Conservation (phyloP, 1,284 basidiomycete species). For the Apiotrichum sp. region DNA sequence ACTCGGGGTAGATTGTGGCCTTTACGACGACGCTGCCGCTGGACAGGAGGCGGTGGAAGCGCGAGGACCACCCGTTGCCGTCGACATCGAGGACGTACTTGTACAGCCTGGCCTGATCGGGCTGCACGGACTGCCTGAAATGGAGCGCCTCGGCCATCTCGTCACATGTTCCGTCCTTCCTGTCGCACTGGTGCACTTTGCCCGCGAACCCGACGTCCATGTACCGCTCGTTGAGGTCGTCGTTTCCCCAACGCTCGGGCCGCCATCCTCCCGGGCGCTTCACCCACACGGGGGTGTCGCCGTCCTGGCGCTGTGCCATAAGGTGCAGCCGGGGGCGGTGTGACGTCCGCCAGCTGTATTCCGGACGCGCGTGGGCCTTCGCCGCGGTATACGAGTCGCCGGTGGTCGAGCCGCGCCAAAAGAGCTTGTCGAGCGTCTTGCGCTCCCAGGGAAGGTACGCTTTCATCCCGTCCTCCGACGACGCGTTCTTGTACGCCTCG, state of each 20-base stretch:
- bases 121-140: slow-evolving; percentile 26
- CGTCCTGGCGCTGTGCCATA: slow-evolving; percentile 30
- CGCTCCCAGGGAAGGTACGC: slow-evolving; percentile 29
- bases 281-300: slow-evolving; percentile 38
- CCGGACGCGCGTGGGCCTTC: slow-evolving; percentile 7
- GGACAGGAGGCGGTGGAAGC: slow-evolving; percentile 44
- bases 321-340: slow-evolving; percentile 44
- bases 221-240: slow-evolving; percentile 40
- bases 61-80: slow-evolving; percentile 47
- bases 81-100: slow-evolving; percentile 36
- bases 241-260: slow-evolving; percentile 24
- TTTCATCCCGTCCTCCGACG: slow-evolving; percentile 4
- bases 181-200: slow-evolving; percentile 31
- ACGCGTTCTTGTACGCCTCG: slow-evolving; percentile 40
- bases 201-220: slow-evolving; percentile 47
- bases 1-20: slow-evolving; percentile 49
- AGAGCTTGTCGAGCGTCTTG: slow-evolving; percentile 44
- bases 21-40: slow-evolving; percentile 49
- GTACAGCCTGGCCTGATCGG: background rate
- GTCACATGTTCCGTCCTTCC: slow-evolving; percentile 46
- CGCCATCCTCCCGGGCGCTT: slow-evolving; percentile 32
- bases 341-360: slow-evolving; percentile 39
- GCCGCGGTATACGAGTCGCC: slow-evolving; percentile 41
- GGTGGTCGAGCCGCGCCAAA: slow-evolving; percentile 48
- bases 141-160: slow-evolving; percentile 36